phyloP scores from a whole-genome alignment of 2,329 filamentous ascomycete genomes.

The Botrytis squamosa region DNA sequence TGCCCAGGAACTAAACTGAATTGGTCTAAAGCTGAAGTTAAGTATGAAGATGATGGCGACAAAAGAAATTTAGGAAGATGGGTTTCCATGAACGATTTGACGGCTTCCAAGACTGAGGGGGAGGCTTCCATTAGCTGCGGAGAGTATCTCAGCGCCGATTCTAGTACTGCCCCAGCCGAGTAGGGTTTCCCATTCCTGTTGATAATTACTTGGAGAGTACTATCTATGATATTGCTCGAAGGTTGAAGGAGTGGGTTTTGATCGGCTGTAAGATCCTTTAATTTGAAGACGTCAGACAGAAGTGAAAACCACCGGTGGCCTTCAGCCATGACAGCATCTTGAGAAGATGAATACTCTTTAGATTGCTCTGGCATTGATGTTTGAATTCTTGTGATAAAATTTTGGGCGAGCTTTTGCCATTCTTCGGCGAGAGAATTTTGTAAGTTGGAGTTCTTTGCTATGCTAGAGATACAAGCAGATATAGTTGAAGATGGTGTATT shows the following conservation, averaged over 20 bases:
- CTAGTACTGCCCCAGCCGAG: constrained; percentile 59
- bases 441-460: constrained; percentile 45
- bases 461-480: constrained; percentile 48
- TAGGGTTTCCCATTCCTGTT: constrained; percentile 64
- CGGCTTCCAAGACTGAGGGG: constrained; percentile 45
- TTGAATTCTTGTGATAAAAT: constrained; percentile 65
- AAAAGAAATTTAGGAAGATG: constrained; percentile 59
- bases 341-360: constrained; percentile 70
- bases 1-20: constrained; percentile 48
- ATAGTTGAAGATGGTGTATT: constrained; percentile 39
- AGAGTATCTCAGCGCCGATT: constrained; percentile 49
- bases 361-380: constrained; percentile 80
- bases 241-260: constrained; percentile 25
- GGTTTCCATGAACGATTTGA: constrained; percentile 52
- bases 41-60: constrained; percentile 65
- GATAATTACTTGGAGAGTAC: constrained; percentile 49
- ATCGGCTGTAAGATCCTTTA: constrained; percentile 29
- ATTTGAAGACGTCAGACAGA: constrained; percentile 39
- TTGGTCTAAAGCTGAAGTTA: constrained; percentile 64
- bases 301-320: constrained; percentile 64
- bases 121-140: constrained; percentile 44
- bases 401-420: constrained; percentile 62
- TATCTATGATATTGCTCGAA: constrained; percentile 30
- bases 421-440: constrained; percentile 51
- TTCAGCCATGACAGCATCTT: constrained; percentile 63